Evolutionary conservation across 768 basidiomycete species (phyloP).

Genomic region (Rubroboletus pulcherrimus): DNA sequence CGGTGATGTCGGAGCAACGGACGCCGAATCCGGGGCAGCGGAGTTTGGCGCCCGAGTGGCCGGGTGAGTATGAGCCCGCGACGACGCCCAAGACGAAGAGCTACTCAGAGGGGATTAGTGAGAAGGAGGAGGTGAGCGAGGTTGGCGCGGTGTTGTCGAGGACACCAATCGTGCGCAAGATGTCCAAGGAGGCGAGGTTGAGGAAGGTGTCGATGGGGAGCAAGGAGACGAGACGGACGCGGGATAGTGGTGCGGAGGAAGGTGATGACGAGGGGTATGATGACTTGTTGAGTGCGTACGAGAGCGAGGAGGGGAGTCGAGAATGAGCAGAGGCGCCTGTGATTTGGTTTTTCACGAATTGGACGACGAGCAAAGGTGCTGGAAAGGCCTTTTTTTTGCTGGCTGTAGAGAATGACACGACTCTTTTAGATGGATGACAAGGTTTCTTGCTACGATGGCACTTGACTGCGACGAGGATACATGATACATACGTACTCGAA

Average conservation of each 20-base stretch:
- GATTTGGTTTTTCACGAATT: background rate
- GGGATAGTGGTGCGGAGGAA: conserved; percentile 68
- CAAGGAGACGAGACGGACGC: conserved; percentile 35
- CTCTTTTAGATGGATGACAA: background rate
- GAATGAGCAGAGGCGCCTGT: conserved; percentile 12
- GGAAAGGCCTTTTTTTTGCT: background rate
- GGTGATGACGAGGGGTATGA: conserved; percentile 77
- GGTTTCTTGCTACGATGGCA: background rate
- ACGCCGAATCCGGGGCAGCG: conserved; percentile 45
- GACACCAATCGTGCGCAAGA: conserved; percentile 27
- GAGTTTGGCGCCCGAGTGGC: conserved; percentile 50
- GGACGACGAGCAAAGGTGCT: background rate
- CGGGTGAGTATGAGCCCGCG: conserved; percentile 46
- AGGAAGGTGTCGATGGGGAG: conserved; percentile 48
- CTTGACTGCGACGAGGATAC: background rate
- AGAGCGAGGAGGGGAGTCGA: conserved; percentile 61
- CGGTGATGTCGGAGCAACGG: conserved; percentile 28
- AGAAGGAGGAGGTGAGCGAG: background rate
- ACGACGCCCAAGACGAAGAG: conserved; percentile 55
- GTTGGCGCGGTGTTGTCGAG: conserved; percentile 18
- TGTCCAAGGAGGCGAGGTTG: conserved; percentile 30
- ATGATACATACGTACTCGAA: background rate
- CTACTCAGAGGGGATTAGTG: conserved; percentile 37
- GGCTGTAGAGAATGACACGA: background rate
- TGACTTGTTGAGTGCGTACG: conserved; percentile 75